These are phyloP conservation scores for Lithohypha guttulata DNA, from an alignment of 2,329 filamentous ascomycete genomes.

Conservation along the genomic window DNA sequence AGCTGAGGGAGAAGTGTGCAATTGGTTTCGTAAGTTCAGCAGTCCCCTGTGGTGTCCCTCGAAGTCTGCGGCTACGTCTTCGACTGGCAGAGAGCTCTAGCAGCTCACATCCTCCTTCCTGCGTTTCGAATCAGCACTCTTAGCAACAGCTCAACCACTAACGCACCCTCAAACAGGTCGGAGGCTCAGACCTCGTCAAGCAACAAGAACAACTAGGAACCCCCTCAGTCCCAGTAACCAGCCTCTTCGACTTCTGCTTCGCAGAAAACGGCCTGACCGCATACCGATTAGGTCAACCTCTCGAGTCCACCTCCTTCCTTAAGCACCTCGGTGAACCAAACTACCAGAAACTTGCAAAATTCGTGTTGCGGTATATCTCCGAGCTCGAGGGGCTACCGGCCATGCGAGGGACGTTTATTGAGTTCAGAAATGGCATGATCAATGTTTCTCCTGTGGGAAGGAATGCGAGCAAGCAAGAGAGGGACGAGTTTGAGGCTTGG, in stretches of 20 bases:
- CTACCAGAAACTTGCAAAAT: slow-evolving; percentile 52
- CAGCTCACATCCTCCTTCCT: too few species aligned
- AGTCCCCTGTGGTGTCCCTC: too few species aligned
- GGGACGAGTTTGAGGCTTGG: slow-evolving; percentile 69
- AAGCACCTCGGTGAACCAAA: slow-evolving; percentile 75
- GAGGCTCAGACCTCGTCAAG: slow-evolving; percentile 82
- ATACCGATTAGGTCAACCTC: slow-evolving; percentile 65
- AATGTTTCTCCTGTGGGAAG: slow-evolving; percentile 57
- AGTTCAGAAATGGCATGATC: slow-evolving; percentile 57
- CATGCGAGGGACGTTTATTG: slow-evolving; percentile 57
- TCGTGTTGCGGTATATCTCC: slow-evolving; percentile 50
- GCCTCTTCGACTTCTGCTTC: slow-evolving; percentile 94
- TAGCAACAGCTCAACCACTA: background rate
- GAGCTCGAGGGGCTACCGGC: slow-evolving; percentile 47
- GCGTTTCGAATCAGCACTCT: background rate
- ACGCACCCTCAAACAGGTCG: slow-evolving; percentile 39
- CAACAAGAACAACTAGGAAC: slow-evolving; percentile 91
- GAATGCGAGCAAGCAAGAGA: slow-evolving; percentile 71
- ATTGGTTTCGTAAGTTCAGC: slow-evolving; percentile 60
- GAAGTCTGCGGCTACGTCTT: background rate
- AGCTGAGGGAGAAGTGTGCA: slow-evolving; percentile 74
- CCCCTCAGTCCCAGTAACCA: slow-evolving; percentile 56
- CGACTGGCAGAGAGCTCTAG: background rate
- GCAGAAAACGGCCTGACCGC: slow-evolving; percentile 92
- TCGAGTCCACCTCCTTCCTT: slow-evolving; percentile 80